Base-by-base conservation (phyloP, 169 alveolate genomes). In the Plasmodium relictum region DNA sequence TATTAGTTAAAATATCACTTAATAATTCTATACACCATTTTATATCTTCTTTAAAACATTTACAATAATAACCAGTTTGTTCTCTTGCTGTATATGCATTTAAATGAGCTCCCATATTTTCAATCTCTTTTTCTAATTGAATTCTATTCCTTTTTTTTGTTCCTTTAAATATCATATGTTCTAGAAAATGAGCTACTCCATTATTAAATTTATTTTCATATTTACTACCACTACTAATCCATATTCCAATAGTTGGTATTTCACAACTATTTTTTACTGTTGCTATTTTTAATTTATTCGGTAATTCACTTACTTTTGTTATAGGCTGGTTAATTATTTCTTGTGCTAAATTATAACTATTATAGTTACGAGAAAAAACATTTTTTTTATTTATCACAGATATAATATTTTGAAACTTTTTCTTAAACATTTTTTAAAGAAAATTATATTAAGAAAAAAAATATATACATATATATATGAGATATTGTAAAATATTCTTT, bases 11-110 rank as follows among this genome's bases (percentile, higher is more conserved):
- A 88, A 97, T 97, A 88, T 98, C 99, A 61, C 98, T 93, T 22
- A 98, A 88, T 9, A 98, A 93, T 78, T 97, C 99, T 62, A 97
- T 93, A 65, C 98, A 96, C 91, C 96, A 89, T 42, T 96, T 94
- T 18, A 95, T 50, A 44, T 97, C 96, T 10, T 95, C 88, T 68
- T 95, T 95, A 86, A 96, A 96, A 37, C 97, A 95, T 26, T 96
- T 95, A 85, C 97, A 96, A 58, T 97, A 94, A 88, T 94, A 94
- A 88, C 97, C 98, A 0, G 99, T 98, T 89, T 97, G 98, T 73
- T 98, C 99, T 88, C 99, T 94, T 20, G 99, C 97, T 14, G 99
- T 98, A 90, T 98, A 98, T 9, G 99, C 99, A 92, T 98, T 98
- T 14, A 98, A 92, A 69, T 97, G 97, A 14, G 99, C 99, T 12